Conservation (phyloP, 495 filamentous ascomycete genomes). For the Chlorociboria aeruginascens region DNA sequence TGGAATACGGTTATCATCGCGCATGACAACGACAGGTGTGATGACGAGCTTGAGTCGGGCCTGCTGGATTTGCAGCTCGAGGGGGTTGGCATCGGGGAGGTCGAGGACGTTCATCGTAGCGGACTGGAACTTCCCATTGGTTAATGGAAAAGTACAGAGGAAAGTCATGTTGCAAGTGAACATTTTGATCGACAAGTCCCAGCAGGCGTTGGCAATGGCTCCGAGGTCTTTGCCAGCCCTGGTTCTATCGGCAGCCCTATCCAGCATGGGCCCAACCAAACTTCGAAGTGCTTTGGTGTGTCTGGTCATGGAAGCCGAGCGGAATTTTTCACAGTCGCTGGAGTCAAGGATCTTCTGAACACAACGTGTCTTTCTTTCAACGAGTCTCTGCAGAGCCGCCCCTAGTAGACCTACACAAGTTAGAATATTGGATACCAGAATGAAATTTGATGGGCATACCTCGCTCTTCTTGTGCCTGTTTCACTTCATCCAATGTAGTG, state of each 20-base stretch:
- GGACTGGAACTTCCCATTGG: conserved; percentile 17
- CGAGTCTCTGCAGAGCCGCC: conserved; percentile 18
- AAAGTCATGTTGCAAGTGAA: conserved; percentile 20
- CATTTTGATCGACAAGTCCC: conserved; percentile 22
- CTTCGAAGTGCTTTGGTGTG: conserved; percentile 20
- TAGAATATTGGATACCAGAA: background rate
- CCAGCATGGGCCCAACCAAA: conserved; percentile 19
- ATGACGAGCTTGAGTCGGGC: conserved; percentile 23
- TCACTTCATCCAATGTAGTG: conserved; percentile 11
- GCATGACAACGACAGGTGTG: conserved; percentile 23
- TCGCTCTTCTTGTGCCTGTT: conserved; percentile 7
- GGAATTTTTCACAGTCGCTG: conserved; percentile 9
- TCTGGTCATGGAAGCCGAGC: conserved; percentile 9
- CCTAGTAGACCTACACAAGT: conserved; percentile 12
- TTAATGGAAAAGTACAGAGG: conserved; percentile 23
- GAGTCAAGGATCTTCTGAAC: conserved; percentile 11
- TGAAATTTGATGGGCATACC: conserved; percentile 3
- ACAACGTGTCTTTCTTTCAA: conserved; percentile 16
- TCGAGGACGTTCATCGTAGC: conserved; percentile 17
- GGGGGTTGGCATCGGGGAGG: conserved; percentile 1
- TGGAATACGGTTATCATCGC: conserved; percentile 19
- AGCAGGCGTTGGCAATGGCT: conserved; percentile 16
- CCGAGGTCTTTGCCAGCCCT: conserved; percentile 22
- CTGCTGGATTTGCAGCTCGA: conserved; percentile 20
- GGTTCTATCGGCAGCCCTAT: conserved; percentile 1